Base-by-base conservation (phyloP, 1,139 yeast species). In the Zhuliangozyma blackwelliae region DNA sequence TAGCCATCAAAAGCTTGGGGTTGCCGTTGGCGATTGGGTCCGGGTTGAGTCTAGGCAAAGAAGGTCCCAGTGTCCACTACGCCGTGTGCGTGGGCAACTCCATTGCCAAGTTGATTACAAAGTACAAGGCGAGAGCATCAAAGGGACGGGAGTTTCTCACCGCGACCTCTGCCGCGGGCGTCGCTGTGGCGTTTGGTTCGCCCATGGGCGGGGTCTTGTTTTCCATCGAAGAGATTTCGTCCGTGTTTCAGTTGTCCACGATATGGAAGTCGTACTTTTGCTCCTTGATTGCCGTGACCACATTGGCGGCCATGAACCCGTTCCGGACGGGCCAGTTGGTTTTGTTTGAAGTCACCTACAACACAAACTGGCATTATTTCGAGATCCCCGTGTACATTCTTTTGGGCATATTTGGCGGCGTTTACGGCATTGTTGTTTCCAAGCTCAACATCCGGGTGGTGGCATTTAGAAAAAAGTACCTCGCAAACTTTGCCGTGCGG, bases 281-380 rank as follows among this genome's bases (percentile, higher is more conserved):
- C 51, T 85, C 97, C 1, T 64, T 94, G 42, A 77, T 89, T 2
- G 97, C 97, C 0, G 94, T 92, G 0, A 77, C 88, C 0, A 82
- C 90, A 0, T 64, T 92, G 25, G 78, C 86, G 25, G 64, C 77
- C 0, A 69, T 90, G 49, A 86, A 94, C 51, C 97, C 99, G 1
- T 92, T 90, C 55, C 72, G 97, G 52, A 87, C 94, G 0, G 98
- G 98, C 2, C 96, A 90, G 60, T 75, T 92, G 49, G 97, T 92
- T 7, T 67, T 92, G 60, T 94, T 94, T 57, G 88, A 89, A 51
- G 97, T 94, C 13, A 73, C 76, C 11, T 94, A 89, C 55, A 90
- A 86, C 49, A 77, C 81, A 9, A 76, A 80, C 45, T 94, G 98
- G 98, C 90, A 78, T 50, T 77, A 79, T 44, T 82, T 82, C 56